Conservation (phyloP, 2,329 filamentous ascomycete genomes). For the Fusarium graminum region DNA sequence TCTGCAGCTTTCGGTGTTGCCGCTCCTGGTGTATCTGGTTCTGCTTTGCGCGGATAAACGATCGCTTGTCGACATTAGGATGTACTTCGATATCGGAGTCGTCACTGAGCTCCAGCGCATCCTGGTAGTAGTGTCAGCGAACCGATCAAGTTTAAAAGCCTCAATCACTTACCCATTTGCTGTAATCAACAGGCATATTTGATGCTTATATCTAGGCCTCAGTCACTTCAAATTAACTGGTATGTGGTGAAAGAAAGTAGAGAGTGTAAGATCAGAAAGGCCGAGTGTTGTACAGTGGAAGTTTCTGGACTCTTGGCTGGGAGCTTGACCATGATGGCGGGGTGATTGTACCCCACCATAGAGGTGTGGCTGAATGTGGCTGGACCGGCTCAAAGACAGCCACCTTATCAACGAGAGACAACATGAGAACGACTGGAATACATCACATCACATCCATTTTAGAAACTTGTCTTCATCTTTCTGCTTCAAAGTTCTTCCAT, state of each 20-base stretch:
- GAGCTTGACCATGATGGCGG: conserved; percentile 47
- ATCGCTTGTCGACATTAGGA: conserved; percentile 97
- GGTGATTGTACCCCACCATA: conserved; percentile 45
- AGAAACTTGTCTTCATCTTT: background rate
- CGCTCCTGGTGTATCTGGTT: conserved; percentile 95
- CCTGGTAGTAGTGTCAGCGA: conserved; percentile 60
- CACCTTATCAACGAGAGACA: background rate
- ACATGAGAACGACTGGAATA: background rate
- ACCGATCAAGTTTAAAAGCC: background rate
- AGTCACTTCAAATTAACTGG: background rate
- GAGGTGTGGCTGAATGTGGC: conserved; percentile 16
- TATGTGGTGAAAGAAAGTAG: background rate
- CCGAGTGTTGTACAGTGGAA: conserved; percentile 36
- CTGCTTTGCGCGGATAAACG: conserved; percentile 98
- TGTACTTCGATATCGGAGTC: conserved; percentile 99
- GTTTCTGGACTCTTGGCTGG: conserved; percentile 44
- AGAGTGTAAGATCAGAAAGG: conserved; percentile 1
- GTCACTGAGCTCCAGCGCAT: conserved; percentile 95
- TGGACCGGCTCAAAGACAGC: conserved; percentile 6
- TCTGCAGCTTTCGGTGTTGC: conserved; percentile 85
- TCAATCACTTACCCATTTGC: conserved; percentile 72
- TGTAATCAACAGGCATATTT: conserved; percentile 69
- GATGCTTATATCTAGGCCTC: background rate
- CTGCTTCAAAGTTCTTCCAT: conserved; percentile 34
- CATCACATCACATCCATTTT: background rate